Evolutionary conservation across 371 early-diverging fungal genomes (phyloP).

Genomic region (Apophysomyces trapeziformis): DNA sequence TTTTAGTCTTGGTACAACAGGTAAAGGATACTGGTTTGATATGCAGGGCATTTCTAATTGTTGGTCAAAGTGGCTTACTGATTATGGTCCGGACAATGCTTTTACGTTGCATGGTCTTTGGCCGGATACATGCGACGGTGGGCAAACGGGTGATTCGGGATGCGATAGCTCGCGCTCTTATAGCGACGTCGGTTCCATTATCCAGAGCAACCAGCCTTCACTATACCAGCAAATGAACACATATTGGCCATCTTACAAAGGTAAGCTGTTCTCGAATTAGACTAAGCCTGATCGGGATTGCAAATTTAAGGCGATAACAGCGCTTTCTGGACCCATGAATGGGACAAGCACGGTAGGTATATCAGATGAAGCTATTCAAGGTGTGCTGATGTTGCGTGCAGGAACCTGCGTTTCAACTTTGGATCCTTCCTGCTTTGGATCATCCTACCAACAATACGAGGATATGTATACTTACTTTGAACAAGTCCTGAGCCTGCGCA

Average conservation of each 20-base stretch:
- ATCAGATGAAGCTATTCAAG: background rate
- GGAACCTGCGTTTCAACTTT: slow-evolving; percentile 71
- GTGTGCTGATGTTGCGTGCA: background rate
- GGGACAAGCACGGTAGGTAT: slow-evolving; percentile 75
- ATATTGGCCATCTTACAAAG: slow-evolving; percentile 79
- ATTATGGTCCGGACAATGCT: slow-evolving; percentile 24
- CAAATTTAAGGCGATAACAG: slow-evolving; percentile 29
- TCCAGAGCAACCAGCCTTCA: slow-evolving; percentile 34
- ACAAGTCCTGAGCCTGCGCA: slow-evolving; percentile 53
- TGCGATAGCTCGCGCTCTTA: slow-evolving; percentile 69
- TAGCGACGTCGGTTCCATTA: slow-evolving; percentile 50
- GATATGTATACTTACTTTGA: slow-evolving; percentile 67
- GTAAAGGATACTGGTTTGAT: slow-evolving; percentile 3
- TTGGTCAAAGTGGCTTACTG: slow-evolving; percentile 20
- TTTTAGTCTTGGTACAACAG: slow-evolving; percentile 30
- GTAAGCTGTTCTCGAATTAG: slow-evolving; percentile 27
- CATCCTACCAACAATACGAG: slow-evolving; percentile 44
- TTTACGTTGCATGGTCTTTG: slow-evolving; percentile 72
- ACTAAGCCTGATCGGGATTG: slow-evolving; percentile 5
- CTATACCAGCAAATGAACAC: slow-evolving; percentile 63
- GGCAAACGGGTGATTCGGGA: slow-evolving; percentile 59
- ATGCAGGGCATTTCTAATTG: background rate
- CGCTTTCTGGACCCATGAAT: slow-evolving; percentile 77
- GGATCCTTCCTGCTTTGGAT: slow-evolving; percentile 62
- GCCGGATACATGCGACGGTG: slow-evolving; percentile 78